Evolutionary conservation across 768 basidiomycete species (phyloP), one percentile per base, ranked within the genome.

Genomic region (Scleroderma citrinum): DNA sequence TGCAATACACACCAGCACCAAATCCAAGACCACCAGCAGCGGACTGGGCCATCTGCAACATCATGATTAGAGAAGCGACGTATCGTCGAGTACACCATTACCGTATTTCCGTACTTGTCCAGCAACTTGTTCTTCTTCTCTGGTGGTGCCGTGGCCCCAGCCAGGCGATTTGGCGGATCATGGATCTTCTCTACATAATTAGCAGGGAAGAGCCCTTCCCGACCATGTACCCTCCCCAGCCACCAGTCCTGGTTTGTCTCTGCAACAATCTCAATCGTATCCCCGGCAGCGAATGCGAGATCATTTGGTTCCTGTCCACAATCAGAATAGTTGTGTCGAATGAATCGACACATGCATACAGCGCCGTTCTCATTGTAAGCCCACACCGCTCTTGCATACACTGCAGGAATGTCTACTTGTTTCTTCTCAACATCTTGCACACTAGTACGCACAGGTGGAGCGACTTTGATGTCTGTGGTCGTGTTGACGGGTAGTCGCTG

Each of bases 241-340:
- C 89, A 95, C 92, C 92, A 93, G 63, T 93, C 92, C 3, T 72
- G 72, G 50, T 92, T 91, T 39, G 81, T 85, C 61, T 92, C 87
- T 50, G 84, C 78, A 36, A 87, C 63, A 49, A 95, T 75, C 49
- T 89, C 86, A 50, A 95, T 77, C 39, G 81, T 71, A 59, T 93
- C 92, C 3, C 89, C 92, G 0, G 76, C 65, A 23, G 70, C 63
- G 74, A 95, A 92, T 1, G 82, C 78, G 7, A 95, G 73, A 61
- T 95, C 92, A n/a, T 84, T 80, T 12, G 76, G 71, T 56, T 90
- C 86, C 86, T 92, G 59, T 11, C 24, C 34, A n/a, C 43, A 29
- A 8, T 29, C 26, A 29, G 40, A 36, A 30, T n/a, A n/a, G n/a
- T 20, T 19, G 42, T 63, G 37, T 41, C 42, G 24, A 26, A 41